Percentiles rank a stretch among this genome's conserved stretches.
These are phyloP conservation scores for Euryodendron excelsum DNA, from an alignment of 148 eudicot genomes.

Conservation along the genomic window DNA sequence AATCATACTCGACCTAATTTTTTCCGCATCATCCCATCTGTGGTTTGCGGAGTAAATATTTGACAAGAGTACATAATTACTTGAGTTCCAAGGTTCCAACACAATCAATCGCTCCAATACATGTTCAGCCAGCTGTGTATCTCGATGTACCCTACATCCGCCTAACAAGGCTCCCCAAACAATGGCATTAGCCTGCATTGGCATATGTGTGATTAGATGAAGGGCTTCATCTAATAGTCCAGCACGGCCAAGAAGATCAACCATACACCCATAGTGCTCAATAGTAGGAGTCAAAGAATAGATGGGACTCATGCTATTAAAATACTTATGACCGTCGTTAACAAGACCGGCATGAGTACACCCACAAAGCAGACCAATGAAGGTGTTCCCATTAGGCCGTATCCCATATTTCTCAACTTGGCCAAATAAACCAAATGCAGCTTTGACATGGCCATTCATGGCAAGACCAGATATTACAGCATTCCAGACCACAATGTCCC, in stretches of 20 bases:
- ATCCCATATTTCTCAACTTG: slow-evolving; percentile 3
- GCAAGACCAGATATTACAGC: slow-evolving; percentile 15
- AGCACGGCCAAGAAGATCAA: slow-evolving; percentile 18
- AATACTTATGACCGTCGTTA: slow-evolving; percentile 2
- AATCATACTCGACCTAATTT: slow-evolving; percentile 1
- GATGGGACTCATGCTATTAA: slow-evolving; percentile 8
- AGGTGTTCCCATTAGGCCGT: slow-evolving; percentile 5
- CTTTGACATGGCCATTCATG: slow-evolving; percentile 15
- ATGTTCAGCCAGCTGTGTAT: slow-evolving; percentile 5
- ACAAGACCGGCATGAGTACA: slow-evolving; percentile 17
- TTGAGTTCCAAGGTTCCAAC: slow-evolving; percentile 15
- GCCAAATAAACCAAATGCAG: slow-evolving; percentile 10
- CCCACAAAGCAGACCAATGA: slow-evolving; percentile 13
- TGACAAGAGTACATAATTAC: slow-evolving; percentile 16
- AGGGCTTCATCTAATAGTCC: slow-evolving; percentile 15
- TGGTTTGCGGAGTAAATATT: neutral
- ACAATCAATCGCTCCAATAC: slow-evolving; percentile 4
- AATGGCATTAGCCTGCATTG: slow-evolving; percentile 16
- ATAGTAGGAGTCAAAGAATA: slow-evolving; percentile 15
- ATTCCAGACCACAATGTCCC: slow-evolving; percentile 15
- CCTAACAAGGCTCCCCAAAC: slow-evolving; percentile 17
- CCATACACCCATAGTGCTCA: slow-evolving; percentile 18
- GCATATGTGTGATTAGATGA: slow-evolving; percentile 2
- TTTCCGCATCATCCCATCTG: slow-evolving; percentile 16
- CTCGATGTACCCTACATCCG: slow-evolving; percentile 15